These are phyloP conservation scores for Plasmodium malariae DNA, from an alignment of 169 alveolate genomes.

Conservation along the genomic window DNA sequence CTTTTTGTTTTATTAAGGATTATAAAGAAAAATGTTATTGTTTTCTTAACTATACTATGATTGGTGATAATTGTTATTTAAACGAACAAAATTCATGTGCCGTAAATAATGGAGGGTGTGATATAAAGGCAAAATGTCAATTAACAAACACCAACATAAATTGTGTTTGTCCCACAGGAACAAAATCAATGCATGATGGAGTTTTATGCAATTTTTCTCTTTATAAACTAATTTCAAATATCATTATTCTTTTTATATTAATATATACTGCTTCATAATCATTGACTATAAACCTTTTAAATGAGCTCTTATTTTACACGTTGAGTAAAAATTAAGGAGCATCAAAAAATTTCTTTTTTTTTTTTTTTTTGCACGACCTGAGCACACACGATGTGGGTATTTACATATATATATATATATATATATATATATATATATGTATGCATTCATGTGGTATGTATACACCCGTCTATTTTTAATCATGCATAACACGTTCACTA, in stretches of 20 bases:
- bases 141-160: conserved; percentile 3
- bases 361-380: neutral
- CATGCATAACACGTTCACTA: too few relatives aligned
- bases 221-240: neutral
- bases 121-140: conserved; percentile 12
- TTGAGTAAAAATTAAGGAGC: neutral
- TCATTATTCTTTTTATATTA: conserved; percentile 6
- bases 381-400: too few relatives aligned
- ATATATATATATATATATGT: too few relatives aligned
- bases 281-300: too few relatives aligned
- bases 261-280: too few relatives aligned
- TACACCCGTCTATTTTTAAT: too few relatives aligned
- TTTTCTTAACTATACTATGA: conserved; percentile 31
- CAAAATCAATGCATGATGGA: conserved; percentile 22
- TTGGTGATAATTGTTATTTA: neutral
- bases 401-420: too few relatives aligned
- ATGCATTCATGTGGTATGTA: too few relatives aligned
- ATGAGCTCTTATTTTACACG: neutral
- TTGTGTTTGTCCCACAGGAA: conserved; percentile 27
- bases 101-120: conserved; percentile 31
- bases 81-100: conserved; percentile 15
- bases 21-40: conserved; percentile 16
- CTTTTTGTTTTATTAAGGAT: conserved; percentile 20
- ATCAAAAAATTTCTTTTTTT: neutral
- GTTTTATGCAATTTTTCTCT: conserved; percentile 26